Conservation (phyloP, 768 basidiomycete genomes). For the Calocera viscosa region DNA sequence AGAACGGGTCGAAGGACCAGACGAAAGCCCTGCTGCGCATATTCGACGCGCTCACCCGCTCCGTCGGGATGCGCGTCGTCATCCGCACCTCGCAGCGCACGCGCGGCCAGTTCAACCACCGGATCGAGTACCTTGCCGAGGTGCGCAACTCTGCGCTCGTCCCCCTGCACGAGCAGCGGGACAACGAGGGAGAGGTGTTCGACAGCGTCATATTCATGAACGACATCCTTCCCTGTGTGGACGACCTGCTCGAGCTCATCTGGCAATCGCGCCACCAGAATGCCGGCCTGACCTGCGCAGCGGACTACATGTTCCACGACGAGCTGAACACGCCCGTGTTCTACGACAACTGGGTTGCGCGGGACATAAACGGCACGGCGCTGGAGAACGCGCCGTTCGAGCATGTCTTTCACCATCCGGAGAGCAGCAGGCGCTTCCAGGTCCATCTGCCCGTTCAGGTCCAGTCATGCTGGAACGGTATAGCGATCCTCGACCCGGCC, state of each 20-base stretch:
- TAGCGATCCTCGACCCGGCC: conserved; percentile 87
- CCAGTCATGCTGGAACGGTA: conserved; percentile 97
- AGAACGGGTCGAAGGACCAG: conserved; percentile 98
- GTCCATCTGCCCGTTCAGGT: conserved; percentile 89
- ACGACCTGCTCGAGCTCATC: conserved; percentile 94
- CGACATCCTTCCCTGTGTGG: conserved; percentile 94
- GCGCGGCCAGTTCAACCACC: conserved; percentile 93
- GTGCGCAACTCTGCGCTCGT: conserved; percentile 98
- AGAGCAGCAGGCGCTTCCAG: conserved; percentile 72
- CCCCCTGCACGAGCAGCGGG: conserved; percentile 85
- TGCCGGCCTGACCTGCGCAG: conserved; percentile 94
- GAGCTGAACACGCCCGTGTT: conserved; percentile 91
- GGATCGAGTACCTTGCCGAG: conserved; percentile 99
- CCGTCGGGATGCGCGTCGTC: conserved; percentile 82
- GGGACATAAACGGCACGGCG: conserved; percentile 97
- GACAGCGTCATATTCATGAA: conserved; percentile 99
- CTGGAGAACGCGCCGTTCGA: conserved; percentile 98
- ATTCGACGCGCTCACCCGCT: conserved; percentile 82
- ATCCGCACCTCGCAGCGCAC: conserved; percentile 89
- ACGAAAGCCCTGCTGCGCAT: conserved; percentile 92
- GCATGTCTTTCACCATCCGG: conserved; percentile 72
- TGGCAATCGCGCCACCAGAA: conserved; percentile 89
- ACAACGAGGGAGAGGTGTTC: conserved; percentile 84
- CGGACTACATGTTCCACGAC: conserved; percentile 98
- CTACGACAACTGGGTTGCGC: conserved; percentile 97